Conservation (phyloP, 768 basidiomycete species). For the Serendipita indica region DNA sequence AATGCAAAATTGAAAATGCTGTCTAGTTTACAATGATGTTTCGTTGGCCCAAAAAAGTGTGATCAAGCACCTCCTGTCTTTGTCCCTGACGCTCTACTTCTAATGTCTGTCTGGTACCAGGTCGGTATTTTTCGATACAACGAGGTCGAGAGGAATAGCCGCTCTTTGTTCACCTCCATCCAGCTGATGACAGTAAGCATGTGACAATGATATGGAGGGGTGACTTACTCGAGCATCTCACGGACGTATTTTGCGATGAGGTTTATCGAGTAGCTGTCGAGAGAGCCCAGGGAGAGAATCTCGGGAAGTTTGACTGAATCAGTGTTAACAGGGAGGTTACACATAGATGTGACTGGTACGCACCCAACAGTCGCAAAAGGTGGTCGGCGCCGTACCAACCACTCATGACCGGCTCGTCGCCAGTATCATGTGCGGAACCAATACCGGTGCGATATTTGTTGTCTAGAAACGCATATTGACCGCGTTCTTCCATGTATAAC, state of each 20-base stretch:
- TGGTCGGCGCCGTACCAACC: slow-evolving; percentile 1
- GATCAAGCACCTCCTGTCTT: neutral
- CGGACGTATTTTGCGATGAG: neutral
- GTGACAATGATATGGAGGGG: neutral
- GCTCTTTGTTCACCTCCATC: neutral
- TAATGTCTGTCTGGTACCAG: slow-evolving; percentile 2
- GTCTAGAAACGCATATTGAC: slow-evolving; percentile 7
- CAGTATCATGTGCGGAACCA: neutral
- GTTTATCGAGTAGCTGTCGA: neutral
- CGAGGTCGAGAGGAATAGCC: neutral
- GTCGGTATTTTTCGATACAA: neutral
- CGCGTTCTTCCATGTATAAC: neutral
- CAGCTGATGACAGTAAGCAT: neutral
- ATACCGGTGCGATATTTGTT: slow-evolving; percentile 2
- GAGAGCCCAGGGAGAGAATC: neutral
- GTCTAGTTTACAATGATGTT: too few species aligned
- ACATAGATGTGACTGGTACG: neutral
- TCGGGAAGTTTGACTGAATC: neutral
- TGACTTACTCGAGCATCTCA: neutral
- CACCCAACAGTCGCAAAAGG: neutral
- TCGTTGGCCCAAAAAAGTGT: too few species aligned
- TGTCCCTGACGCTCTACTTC: neutral
- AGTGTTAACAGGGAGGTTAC: neutral
- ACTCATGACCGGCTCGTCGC: neutral
- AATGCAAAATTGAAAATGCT: neutral